Base-by-base conservation (phyloP, 305 asterid genomes). In the Coffea humblotiana region DNA sequence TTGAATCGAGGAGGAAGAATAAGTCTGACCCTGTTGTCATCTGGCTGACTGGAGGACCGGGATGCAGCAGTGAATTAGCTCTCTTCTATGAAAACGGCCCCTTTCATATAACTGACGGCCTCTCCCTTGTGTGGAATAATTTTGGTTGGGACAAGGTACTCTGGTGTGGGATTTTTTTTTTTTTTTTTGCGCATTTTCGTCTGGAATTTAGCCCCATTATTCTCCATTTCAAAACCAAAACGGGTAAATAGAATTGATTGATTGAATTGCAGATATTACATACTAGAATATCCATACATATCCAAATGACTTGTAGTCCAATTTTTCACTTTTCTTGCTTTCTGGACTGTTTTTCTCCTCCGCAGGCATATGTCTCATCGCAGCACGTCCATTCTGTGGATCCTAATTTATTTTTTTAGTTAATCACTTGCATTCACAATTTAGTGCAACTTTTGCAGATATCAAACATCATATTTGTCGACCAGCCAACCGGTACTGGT, bases 11-110 rank as follows among this genome's bases (percentile, higher is more conserved):
- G 11, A 90, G 92, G 11, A 83, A 64, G 69, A 87, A 73, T 13
- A 72, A 32, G 61, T 77, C 76, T 10, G 94, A 80, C 47, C 97
- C 98, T 4, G 89, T 93, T 8, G 93, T 92, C 43, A 49, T 93
- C 49, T 93, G 94, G 94, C 71, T 93, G 74, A 87, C 97, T 0
- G 97, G 97, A 73, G 98, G 96, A 19, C 95, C 97, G 7, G 97
- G 98, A 43, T 93, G 98, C 83, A 83, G 96, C 74, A 74, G 96
- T 76, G 88, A 89, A 49, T 29, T 93, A 76, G 95, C 97, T 61
- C 82, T 93, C 81, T 92, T 91, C 66, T 88, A 75, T 51, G 94
- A 89, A 75, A 93, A 91, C 77, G 97, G 95, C 37, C 95, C 97
- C 48, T 93, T 88, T 79, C 83, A 90, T 4, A 78, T 93, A 19